A percentile compares a stretch with the other conserved stretches of the same genome.
These are phyloP conservation scores for Citrus inodora DNA, from an alignment of 345 rosid genomes.

Conservation along the genomic window DNA sequence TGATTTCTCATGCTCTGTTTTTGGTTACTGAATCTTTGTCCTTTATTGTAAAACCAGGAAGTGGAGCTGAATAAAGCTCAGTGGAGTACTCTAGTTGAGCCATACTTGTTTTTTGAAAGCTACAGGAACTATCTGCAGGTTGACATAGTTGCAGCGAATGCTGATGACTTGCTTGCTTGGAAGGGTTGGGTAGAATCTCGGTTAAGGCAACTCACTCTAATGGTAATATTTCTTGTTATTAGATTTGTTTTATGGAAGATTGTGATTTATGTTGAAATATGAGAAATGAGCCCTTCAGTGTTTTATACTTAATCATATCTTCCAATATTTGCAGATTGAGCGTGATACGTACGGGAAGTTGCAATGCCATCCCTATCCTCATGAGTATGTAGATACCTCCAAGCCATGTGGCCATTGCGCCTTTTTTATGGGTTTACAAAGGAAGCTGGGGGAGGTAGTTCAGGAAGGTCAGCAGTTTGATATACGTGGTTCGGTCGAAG, in stretches of 20 bases:
- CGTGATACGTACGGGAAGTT: conserved; percentile 60
- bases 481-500: conserved; percentile 59
- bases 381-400: conserved; percentile 42
- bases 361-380: conserved; percentile 72
- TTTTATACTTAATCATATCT: conserved; percentile 7
- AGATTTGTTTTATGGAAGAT: neutral
- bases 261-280: neutral
- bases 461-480: conserved; percentile 74
- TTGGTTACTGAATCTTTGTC: conserved; percentile 9
- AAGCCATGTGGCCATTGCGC: conserved; percentile 50
- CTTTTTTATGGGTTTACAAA: conserved; percentile 66
- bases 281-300: neutral
- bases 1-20: neutral
- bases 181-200: conserved; percentile 84
- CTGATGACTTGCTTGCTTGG: conserved; percentile 63
- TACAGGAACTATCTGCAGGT: conserved; percentile 72
- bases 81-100: conserved; percentile 61
- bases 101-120: conserved; percentile 60
- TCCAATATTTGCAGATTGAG: conserved; percentile 47
- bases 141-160: conserved; percentile 54
- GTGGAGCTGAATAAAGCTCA: conserved; percentile 53
- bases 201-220: conserved; percentile 58
- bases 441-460: conserved; percentile 55
- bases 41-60: conserved; percentile 38
- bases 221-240: conserved; percentile 37